Conservation (phyloP, 1,284 basidiomycete genomes). For the Uromyces viciae-fabae region DNA sequence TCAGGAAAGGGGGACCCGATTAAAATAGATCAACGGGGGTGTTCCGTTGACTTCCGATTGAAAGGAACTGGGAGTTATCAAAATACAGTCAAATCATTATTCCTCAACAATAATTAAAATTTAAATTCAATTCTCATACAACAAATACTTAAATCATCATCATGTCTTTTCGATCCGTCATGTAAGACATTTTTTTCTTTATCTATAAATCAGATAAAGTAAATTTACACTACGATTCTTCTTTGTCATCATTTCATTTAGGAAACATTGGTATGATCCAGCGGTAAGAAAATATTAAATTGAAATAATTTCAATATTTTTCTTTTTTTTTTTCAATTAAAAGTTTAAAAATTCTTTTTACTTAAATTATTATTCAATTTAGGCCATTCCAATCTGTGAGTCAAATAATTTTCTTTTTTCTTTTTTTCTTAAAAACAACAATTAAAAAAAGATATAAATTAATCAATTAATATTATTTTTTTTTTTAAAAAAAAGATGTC, state of each 20-base stretch:
- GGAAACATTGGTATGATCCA: conserved; percentile 42
- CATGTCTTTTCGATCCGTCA: conserved; percentile 35
- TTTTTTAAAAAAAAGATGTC: conserved; percentile 16
- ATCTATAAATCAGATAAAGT: neutral
- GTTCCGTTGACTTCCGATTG: no score
- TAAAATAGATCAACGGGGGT: no score
- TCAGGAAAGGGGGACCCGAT: no score
- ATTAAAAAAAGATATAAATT: no score
- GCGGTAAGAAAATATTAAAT: conserved; percentile 17
- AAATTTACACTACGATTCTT: neutral
- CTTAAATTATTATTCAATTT: no score
- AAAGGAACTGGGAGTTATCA: no score
- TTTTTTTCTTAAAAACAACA: neutral
- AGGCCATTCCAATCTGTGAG: conserved; percentile 28
- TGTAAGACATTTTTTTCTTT: neutral
- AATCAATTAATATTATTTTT: no score
- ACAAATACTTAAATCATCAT: neutral
- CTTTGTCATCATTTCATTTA: neutral
- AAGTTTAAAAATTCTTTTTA: no score
- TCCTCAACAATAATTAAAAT: no score
- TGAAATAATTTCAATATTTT: neutral
- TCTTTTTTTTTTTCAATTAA: neutral
- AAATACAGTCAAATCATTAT: no score
- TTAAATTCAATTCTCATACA: no score
- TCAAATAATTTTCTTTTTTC: no score